Evolutionary conservation across 1,284 basidiomycete genomes (phyloP).

Genomic region (Trichosporon sp.): DNA sequence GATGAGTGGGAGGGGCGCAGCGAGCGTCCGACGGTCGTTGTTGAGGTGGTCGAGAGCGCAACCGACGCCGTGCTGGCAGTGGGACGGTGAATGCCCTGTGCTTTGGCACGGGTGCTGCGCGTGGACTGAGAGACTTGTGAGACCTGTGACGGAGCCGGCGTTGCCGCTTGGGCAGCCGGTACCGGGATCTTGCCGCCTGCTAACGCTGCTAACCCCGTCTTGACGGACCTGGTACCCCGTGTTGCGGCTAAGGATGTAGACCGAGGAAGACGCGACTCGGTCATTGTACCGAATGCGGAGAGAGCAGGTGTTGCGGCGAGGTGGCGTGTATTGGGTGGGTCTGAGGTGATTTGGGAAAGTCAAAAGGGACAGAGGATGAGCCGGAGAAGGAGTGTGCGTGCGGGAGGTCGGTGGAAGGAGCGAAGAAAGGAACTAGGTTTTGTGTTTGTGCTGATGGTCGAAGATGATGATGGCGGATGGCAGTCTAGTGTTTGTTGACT

Average conservation of each 20-base stretch:
- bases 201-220: constrained; percentile 3
- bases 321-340: background rate
- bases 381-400: background rate
- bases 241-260: constrained; percentile 4
- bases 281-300: background rate
- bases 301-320: background rate
- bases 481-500: constrained; percentile 2
- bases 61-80: constrained; percentile 9
- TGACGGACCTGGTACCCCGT: background rate
- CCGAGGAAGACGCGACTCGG: constrained; percentile 14
- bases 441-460: background rate
- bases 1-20: background rate
- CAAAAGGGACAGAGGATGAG: background rate
- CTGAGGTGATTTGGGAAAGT: background rate
- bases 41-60: background rate
- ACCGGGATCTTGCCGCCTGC: background rate
- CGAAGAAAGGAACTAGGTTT: background rate
- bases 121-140: background rate
- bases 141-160: background rate
- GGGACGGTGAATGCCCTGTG: background rate
- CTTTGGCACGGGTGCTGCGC: constrained; percentile 2
- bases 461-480: background rate
- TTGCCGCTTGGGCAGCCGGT: background rate
- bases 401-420: background rate
- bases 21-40: background rate